Base-by-base conservation (phyloP, 352 stramenopile genomes). In the Globisporangium splendens region DNA sequence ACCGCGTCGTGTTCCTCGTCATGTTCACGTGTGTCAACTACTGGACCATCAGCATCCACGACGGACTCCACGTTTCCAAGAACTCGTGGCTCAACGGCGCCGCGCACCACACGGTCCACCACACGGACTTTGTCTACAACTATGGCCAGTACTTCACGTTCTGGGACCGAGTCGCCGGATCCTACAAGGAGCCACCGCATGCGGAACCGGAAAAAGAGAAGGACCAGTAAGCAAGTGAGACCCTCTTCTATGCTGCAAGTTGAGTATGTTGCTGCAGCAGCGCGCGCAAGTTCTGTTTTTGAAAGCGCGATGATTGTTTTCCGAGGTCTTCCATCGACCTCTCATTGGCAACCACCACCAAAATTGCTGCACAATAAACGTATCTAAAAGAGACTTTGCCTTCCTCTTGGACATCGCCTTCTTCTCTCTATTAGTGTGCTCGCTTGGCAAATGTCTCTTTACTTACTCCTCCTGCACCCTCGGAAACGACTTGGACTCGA, bases 11-110 rank as follows among this genome's bases (percentile, higher is more conserved):
- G 11, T 88, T 86, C 69, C 71, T 91, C 35, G 69, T 62, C 44
- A 61, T 86, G 17, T 91, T 89, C 58, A 28, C 76, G 15, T 51
- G 73, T 1, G 77, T 89, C 53, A 91, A 91, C 63, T 84, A 82
- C 52, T 91, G 82, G 82, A 89, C 82, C 15, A 86, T 91, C 62
- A 86, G 74, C 60, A 91, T 91, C 65, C 82, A 91, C 63, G 77
- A 86, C 56, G 82, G 76, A 0, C 60, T 75, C 47, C 70, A 85
- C 61, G 41, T 90, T 47, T 62, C 75, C 33, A 69, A 79, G 51
- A 86, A 84, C 63, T 63, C 73, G 58, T 79, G 72, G 63, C 56
- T 91, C 51, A 91, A 91, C 49, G 79, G 79, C 48, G 73, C 79
- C 0, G 69, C 74, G 10, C 79, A 89, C 59, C 82, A 91, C 66